These are phyloP conservation scores for Hygrophoropsis aurantiaca DNA, from an alignment of 768 basidiomycete genomes.

Conservation along the genomic window DNA sequence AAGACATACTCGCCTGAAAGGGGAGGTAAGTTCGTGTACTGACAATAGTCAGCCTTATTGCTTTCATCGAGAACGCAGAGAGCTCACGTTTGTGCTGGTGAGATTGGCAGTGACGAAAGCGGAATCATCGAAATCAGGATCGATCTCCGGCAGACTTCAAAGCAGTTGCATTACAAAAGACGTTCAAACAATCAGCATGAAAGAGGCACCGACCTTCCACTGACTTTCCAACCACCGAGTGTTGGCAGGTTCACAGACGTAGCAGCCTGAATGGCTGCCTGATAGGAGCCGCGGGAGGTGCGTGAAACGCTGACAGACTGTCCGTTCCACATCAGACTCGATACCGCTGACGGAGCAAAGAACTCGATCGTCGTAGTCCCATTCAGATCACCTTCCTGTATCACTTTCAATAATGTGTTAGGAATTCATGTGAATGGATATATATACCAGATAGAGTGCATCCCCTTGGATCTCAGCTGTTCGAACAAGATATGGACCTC, in stretches of 20 bases:
- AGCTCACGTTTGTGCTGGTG: slow-evolving; percentile 45
- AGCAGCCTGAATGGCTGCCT: slow-evolving; percentile 14
- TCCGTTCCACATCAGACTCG: slow-evolving; percentile 43
- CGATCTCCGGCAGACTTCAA: slow-evolving; percentile 49
- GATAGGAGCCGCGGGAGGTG: slow-evolving; percentile 31
- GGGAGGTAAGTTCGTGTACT: slow-evolving; percentile 53
- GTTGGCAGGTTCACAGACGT: slow-evolving; percentile 32
- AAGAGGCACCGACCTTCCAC: slow-evolving; percentile 36
- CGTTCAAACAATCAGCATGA: slow-evolving; percentile 13
- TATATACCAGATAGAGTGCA: slow-evolving; percentile 31
- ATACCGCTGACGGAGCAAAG: slow-evolving; percentile 38
- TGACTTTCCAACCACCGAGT: slow-evolving; percentile 45
- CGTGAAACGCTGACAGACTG: slow-evolving; percentile 18
- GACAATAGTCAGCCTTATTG: neutral
- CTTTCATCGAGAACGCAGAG: neutral
- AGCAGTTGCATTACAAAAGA: too few species aligned
- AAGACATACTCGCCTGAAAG: slow-evolving; percentile 43
- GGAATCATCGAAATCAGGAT: slow-evolving; percentile 47
- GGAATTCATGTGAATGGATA: neutral
- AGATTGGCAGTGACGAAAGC: slow-evolving; percentile 42
- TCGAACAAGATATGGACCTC: slow-evolving; percentile 37
- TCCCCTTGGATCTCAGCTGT: slow-evolving; percentile 23
- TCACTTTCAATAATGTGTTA: neutral
- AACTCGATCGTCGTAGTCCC: slow-evolving; percentile 47
- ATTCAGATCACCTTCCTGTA: slow-evolving; percentile 48